A percentile compares a stretch with the other conserved stretches of the same genome.
These are phyloP conservation scores for Hansenula lynferdii DNA, from an alignment of 1,139 yeast genomes.

Conservation along the genomic window DNA sequence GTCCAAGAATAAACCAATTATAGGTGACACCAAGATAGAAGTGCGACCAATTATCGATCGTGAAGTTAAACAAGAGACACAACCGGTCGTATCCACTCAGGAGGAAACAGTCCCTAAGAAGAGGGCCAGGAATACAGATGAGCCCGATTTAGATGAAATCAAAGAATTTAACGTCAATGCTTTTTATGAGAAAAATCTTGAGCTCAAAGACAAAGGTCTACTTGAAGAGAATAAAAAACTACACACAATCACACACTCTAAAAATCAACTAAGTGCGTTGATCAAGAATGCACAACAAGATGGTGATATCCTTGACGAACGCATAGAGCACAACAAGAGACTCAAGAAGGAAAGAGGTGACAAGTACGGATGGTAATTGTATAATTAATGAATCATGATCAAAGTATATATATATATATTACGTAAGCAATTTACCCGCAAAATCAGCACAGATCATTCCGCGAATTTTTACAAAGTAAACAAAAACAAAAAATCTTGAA, in stretches of 20 bases:
- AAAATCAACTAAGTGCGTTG: conserved; percentile 27
- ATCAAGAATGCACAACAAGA: conserved; percentile 28
- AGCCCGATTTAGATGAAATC: conserved; percentile 2
- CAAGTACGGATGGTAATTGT: conserved; percentile 28
- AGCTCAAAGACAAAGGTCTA: conserved; percentile 16
- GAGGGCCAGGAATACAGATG: background rate
- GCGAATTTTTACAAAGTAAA: too few species aligned
- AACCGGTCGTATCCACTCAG: too few species aligned
- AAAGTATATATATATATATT: too few species aligned
- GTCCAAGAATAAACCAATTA: conserved; percentile 2
- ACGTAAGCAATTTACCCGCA: background rate
- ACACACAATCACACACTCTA: conserved; percentile 23
- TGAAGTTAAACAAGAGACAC: too few species aligned
- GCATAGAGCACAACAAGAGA: conserved; percentile 22
- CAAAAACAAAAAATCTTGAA: too few species aligned
- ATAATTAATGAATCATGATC: background rate
- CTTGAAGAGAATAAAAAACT: conserved; percentile 17
- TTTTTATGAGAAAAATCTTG: conserved; percentile 18
- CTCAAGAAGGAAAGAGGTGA: conserved; percentile 20
- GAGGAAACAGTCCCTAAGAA: background rate
- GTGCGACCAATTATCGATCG: background rate
- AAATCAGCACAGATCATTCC: too few species aligned
- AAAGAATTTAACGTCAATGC: conserved; percentile 17
- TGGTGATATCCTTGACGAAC: conserved; percentile 22
- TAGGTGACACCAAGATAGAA: background rate